A percentile compares a stretch with the other conserved stretches of the same genome.
These are phyloP conservation scores for Leptographium wingfieldii DNA, from an alignment of 2,329 filamentous ascomycete species.

Conservation along the genomic window DNA sequence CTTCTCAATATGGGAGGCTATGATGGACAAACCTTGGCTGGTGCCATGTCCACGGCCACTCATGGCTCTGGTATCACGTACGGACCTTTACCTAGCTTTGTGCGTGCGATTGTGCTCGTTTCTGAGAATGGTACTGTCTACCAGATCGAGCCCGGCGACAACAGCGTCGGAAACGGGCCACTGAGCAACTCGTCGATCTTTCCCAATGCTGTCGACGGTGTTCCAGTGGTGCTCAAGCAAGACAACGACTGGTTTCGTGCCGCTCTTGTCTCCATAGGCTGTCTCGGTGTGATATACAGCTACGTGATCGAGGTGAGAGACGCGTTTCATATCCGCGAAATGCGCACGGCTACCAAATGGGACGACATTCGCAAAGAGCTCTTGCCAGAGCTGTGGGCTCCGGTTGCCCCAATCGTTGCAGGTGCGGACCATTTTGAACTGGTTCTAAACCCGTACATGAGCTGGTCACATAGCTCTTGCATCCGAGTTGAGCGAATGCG, in stretches of 20 bases:
- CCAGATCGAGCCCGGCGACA: slow-evolving; percentile 15
- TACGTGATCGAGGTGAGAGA: slow-evolving; percentile 14
- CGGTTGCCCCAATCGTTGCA: slow-evolving; percentile 10
- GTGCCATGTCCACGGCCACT: slow-evolving; percentile 15
- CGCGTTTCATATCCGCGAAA: slow-evolving; percentile 13
- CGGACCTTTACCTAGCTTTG: slow-evolving; percentile 12
- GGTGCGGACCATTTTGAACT: slow-evolving; percentile 16
- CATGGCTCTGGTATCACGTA: slow-evolving; percentile 15
- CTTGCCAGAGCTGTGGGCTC: slow-evolving; percentile 11
- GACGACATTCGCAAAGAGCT: slow-evolving; percentile 13
- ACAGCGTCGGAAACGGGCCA: slow-evolving; percentile 4
- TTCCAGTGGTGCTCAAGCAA: slow-evolving; percentile 13
- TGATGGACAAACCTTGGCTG: slow-evolving; percentile 16
- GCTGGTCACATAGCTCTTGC: slow-evolving; percentile 10
- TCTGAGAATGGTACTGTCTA: slow-evolving; percentile 13
- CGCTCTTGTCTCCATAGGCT: slow-evolving; percentile 15
- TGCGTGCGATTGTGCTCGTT: slow-evolving; percentile 15
- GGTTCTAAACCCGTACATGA: slow-evolving; percentile 15
- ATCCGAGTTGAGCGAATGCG: slow-evolving; percentile 13
- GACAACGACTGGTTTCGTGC: slow-evolving; percentile 16
- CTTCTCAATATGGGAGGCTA: slow-evolving; percentile 16
- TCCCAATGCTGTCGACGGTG: slow-evolving; percentile 8
- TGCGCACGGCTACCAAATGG: slow-evolving; percentile 13
- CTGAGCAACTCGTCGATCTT: slow-evolving; percentile 14
- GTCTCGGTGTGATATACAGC: slow-evolving; percentile 15